Base-by-base conservation (phyloP, 371 early-diverging fungal species). In the Synchytrium microbalum region DNA sequence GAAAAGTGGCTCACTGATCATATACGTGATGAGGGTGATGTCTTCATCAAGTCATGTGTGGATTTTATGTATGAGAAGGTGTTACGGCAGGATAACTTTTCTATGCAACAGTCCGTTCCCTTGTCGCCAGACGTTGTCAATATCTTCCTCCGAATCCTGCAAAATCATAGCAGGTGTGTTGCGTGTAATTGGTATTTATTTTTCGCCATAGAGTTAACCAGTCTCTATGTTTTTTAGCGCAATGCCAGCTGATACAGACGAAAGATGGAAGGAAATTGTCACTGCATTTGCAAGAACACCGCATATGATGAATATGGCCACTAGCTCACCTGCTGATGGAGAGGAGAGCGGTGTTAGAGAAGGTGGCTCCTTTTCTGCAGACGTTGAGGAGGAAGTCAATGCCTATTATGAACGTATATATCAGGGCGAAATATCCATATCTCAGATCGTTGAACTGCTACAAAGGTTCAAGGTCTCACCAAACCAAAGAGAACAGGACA, bases 1-100 rank as follows among this genome's bases (percentile, higher is more conserved):
- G 94, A 92, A 64, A 92, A 89, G 69, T 94, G 93, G 92, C 74
- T 94, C 24, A 84, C 79, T 62, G 92, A 90, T 54, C 84, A 86
- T 57, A 81, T 91, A 2, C 57, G 65, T 2, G 78, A 85, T 14
- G 82, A 85, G 52, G 86, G 86, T 3, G 87, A 87, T 59, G 58
- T 72, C 16, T 94, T 94, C 73, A 68, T 86, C 38, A 77, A 79
- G 27, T 84, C 87, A 0, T 87, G 87, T 62, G 70, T 94, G 63
- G 89, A 89, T n/a, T 92, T 89, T 68, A 69, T 94, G 46, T 75
- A 75, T 32, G 85, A 85, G 33, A 89, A 91, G 67, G 74, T 89
- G 1, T 10, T 55, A 24, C 66, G 71, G 66, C 13, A 8, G 38
- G 24, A 62, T 16, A 26, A 25, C 33, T 3, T 52, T 61, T 2